Conservation (phyloP, 2,329 filamentous ascomycete genomes). For the Nothomitra cinnamomea region DNA sequence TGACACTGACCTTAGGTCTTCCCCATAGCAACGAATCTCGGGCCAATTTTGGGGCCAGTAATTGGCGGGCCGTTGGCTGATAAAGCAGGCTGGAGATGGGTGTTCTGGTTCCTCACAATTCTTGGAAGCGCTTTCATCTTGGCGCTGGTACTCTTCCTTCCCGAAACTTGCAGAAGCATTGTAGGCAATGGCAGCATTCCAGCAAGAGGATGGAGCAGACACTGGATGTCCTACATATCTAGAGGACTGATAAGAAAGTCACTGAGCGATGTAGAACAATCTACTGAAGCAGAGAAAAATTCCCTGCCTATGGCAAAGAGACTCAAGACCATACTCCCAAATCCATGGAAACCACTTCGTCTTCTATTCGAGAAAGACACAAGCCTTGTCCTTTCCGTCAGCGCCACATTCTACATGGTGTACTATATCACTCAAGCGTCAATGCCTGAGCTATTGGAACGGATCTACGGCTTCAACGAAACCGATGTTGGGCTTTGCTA, state of each 20-base stretch:
- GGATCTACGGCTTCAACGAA: slow-evolving; percentile 29
- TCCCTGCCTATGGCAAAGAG: no score
- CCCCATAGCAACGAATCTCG: slow-evolving; percentile 11
- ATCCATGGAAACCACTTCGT: slow-evolving; percentile 22
- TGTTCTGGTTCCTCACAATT: slow-evolving; percentile 15
- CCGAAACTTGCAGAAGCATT: slow-evolving; percentile 11
- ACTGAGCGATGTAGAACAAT: not conserved
- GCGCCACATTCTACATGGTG: slow-evolving; percentile 27
- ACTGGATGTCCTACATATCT: not conserved
- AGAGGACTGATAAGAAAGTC: not conserved
- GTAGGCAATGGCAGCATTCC: slow-evolving; percentile 5
- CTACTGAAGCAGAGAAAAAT: slow-evolving; percentile 9
- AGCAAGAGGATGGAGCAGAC: not conserved
- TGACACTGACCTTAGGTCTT: no score
- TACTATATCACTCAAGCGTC: slow-evolving; percentile 30
- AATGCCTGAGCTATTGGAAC: slow-evolving; percentile 28
- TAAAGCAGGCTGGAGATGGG: slow-evolving; percentile 12
- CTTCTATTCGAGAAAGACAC: slow-evolving; percentile 23
- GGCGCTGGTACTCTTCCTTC: slow-evolving; percentile 2
- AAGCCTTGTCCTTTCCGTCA: slow-evolving; percentile 21
- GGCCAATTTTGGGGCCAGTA: slow-evolving; percentile 9
- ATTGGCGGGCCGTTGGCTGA: no score
- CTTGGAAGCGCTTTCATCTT: slow-evolving; percentile 2
- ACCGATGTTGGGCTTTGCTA: slow-evolving; percentile 28
- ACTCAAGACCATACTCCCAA: no score